A percentile compares a stretch with the other conserved stretches of the same genome.
These are phyloP conservation scores for Porphyrellus cyaneotinctus DNA, from an alignment of 768 basidiomycete genomes.

Conservation along the genomic window DNA sequence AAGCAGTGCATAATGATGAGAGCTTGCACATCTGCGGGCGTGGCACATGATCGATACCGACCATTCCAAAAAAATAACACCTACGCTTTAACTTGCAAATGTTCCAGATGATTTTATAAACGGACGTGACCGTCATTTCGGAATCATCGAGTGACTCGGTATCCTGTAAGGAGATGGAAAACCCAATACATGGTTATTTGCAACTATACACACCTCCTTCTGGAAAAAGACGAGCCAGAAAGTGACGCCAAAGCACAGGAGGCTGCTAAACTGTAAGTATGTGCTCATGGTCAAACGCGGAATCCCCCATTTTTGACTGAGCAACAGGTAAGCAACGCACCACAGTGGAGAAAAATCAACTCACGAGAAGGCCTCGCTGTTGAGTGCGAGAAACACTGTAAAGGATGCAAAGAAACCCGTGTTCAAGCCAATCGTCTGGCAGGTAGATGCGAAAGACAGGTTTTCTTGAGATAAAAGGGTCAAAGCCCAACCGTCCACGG, in stretches of 20 bases:
- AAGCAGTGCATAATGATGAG: constrained; percentile 84
- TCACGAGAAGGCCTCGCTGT: constrained; percentile 87
- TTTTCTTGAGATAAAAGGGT: constrained; percentile 89
- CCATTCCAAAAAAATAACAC: constrained; percentile 17
- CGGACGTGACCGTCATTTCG: constrained; percentile 86
- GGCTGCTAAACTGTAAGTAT: constrained; percentile 84
- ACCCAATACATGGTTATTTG: background rate
- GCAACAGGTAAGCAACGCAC: constrained; percentile 6
- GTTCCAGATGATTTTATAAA: constrained; percentile 93
- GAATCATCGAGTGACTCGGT: constrained; percentile 67
- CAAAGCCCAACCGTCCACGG: constrained; percentile 90
- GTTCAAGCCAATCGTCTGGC: constrained; percentile 95
- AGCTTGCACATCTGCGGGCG: constrained; percentile 74
- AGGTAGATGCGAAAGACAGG: constrained; percentile 94
- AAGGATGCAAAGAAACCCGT: constrained; percentile 95
- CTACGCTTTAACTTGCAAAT: constrained; percentile 88
- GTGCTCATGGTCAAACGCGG: constrained; percentile 67
- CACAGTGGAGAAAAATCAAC: constrained; percentile 20
- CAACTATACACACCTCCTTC: constrained; percentile 64
- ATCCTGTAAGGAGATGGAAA: constrained; percentile 45
- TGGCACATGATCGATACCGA: background rate
- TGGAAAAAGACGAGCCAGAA: constrained; percentile 84
- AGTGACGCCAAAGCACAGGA: constrained; percentile 81
- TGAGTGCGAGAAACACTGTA: constrained; percentile 96
- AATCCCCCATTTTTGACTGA: constrained; percentile 71